Percentiles rank a stretch among this genome's conserved stretches.
phyloP scores from a whole-genome alignment of 2,329 filamentous ascomycete genomes.

The Tricladium varicosporioides region DNA sequence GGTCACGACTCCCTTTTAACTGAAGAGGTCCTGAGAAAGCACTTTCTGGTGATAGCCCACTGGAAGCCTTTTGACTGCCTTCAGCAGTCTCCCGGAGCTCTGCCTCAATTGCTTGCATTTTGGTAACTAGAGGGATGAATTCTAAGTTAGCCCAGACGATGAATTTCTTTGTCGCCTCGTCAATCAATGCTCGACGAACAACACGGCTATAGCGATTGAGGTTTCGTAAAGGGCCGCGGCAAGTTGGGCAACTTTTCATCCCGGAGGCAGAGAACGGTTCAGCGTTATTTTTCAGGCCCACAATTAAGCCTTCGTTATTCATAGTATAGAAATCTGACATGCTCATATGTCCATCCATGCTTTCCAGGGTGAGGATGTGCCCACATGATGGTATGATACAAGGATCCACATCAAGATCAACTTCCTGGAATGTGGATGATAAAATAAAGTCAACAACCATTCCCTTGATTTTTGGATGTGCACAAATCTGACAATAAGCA shows the following conservation, averaged over 20 bases:
- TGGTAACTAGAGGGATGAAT: conserved; percentile 24
- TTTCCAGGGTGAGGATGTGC: conserved; percentile 59
- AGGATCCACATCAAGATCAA: conserved; percentile 57
- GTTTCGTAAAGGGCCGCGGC: conserved; percentile 48
- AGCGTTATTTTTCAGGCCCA: conserved; percentile 36
- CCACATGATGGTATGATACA: conserved; percentile 62
- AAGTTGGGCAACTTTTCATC: conserved; percentile 56
- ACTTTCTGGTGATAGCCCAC: conserved; percentile 15
- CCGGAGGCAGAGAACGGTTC: conserved; percentile 49
- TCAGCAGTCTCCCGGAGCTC: conserved; percentile 13
- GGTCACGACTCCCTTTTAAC: conserved; percentile 20
- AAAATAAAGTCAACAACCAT: conserved; percentile 56
- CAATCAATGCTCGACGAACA: conserved; percentile 56
- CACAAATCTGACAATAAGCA: conserved; percentile 57
- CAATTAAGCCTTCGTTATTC: conserved; percentile 36
- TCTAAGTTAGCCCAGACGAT: conserved; percentile 48
- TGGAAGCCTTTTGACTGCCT: conserved; percentile 10
- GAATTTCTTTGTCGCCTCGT: conserved; percentile 64
- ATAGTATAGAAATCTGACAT: conserved; percentile 50
- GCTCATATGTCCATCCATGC: conserved; percentile 59
- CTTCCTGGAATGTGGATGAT: conserved; percentile 52
- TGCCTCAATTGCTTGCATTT: conserved; percentile 26
- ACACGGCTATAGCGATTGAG: conserved; percentile 62
- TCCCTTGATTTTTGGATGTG: conserved; percentile 41
- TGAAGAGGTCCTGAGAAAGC: conserved; percentile 14